Conservation (phyloP, 2,329 filamentous ascomycete species). For the Pezicula carpinea region DNA sequence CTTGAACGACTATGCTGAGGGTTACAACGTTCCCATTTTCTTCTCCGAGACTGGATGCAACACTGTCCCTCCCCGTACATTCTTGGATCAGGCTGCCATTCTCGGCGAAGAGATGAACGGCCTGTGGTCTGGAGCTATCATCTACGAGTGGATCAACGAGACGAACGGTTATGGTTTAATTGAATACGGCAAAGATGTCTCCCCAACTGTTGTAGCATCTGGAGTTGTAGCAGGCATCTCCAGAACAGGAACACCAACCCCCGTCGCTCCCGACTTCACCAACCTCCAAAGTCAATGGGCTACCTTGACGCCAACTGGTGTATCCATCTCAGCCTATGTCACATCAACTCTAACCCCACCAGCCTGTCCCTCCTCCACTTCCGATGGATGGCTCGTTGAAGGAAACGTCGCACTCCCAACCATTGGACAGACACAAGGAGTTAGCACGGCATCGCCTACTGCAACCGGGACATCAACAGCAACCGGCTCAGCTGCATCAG, state of each 20-base stretch:
- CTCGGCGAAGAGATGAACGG: constrained; percentile 69
- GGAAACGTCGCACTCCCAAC: constrained; percentile 66
- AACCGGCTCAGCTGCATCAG: constrained; percentile 30
- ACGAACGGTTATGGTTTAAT: constrained; percentile 78
- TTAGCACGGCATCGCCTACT: constrained; percentile 29
- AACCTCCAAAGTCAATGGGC: constrained; percentile 75
- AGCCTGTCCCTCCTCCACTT: constrained; percentile 64
- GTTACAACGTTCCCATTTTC: constrained; percentile 80
- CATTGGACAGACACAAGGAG: constrained; percentile 40
- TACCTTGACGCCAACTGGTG: constrained; percentile 52
- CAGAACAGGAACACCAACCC: constrained; percentile 66
- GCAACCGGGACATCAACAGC: constrained; percentile 23
- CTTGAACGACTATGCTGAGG: constrained; percentile 61
- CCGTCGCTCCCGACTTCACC: constrained; percentile 69
- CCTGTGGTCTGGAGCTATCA: constrained; percentile 70
- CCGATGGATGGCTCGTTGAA: constrained; percentile 66
- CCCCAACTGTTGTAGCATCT: constrained; percentile 44
- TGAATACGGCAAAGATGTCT: constrained; percentile 59
- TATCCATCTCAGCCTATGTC: constrained; percentile 57
- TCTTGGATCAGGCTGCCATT: constrained; percentile 71
- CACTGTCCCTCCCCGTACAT: constrained; percentile 52
- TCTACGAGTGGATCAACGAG: constrained; percentile 90
- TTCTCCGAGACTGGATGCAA: constrained; percentile 90
- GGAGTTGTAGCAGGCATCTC: constrained; percentile 59
- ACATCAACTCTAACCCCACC: constrained; percentile 56